Base-by-base conservation (phyloP, 2,329 filamentous ascomycete species). In the Neopestalotiopsis sp. region DNA sequence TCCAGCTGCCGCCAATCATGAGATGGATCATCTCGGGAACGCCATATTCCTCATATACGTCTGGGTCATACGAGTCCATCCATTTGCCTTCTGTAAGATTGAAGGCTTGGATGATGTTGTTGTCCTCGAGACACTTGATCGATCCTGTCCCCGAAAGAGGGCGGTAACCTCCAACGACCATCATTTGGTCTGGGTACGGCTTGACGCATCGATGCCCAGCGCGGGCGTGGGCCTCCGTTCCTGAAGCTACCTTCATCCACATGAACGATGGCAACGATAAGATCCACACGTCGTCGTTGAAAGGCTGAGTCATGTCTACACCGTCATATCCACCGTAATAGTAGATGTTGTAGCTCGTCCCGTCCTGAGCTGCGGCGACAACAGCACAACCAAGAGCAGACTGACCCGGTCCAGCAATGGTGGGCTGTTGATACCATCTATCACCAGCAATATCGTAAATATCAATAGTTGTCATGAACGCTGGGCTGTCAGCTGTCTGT, bases 341-440 rank as follows among this genome's bases (percentile, higher is more conserved):
- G 82, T 95, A 95, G 64, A 97, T 90, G 76, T 95, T 94, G 79
- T 91, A 93, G 69, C 91, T 94, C 12, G 91, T 92, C 42, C 84
- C 85, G 76, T 94, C 92, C 59, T 89, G 84, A 14, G 93, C 90
- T 0, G 89, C 84, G n/a, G 89, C 92, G 1, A 94, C 89, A 0
- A 94, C 91, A 3, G 92, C 91, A 75, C 94, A 96, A 76, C 91
- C 85, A 85, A 92, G 78, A 80, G 92, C 76, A 79, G 87, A 78
- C 82, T 89, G 76, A 13, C 84, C 81, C 0, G 89, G 88, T 0
- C 84, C 83, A 2, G 88, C 89, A 3, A 83, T 84, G 0, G 92
- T 93, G 3, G 86, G 82, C 78, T 96, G 93, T 73, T 90, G 77
- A 70, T 87, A 88, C 93, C 93, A 96, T 6, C 84, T 87, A 2